phyloP scores from a whole-genome alignment of 2,329 filamentous ascomycete species.

The Aschersonia sp. region DNA sequence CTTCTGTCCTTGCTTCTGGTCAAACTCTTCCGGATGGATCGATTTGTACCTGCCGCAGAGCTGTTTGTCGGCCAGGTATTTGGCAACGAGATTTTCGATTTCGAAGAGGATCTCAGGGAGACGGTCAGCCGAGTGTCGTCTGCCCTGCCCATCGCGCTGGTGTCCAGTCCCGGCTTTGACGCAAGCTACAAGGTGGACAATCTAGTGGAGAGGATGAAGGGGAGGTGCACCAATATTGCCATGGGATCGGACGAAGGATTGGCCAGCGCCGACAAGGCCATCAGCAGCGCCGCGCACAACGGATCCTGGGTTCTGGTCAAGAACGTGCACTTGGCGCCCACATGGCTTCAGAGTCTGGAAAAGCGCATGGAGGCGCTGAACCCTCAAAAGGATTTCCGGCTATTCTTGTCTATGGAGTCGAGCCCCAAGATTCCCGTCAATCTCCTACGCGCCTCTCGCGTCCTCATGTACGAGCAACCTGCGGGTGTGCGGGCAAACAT shows the following conservation, averaged over 20 bases:
- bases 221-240: constrained; percentile 88
- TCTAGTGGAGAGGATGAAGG: constrained; percentile 69
- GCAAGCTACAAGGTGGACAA: constrained; percentile 98
- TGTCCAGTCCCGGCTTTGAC: constrained; percentile 92
- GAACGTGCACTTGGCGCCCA: constrained; percentile 92
- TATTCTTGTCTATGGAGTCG: constrained; percentile 97
- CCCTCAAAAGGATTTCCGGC: constrained; percentile 79
- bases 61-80: constrained; percentile 82
- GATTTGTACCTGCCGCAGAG: constrained; percentile 86
- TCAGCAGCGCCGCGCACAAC: constrained; percentile 78
- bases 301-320: constrained; percentile 97
- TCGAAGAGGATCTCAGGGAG: constrained; percentile 70
- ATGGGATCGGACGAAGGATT: constrained; percentile 97
- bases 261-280: constrained; percentile 86
- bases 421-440: constrained; percentile 96
- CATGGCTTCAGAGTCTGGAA: constrained; percentile 93
- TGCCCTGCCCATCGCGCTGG: constrained; percentile 75
- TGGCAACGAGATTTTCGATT: constrained; percentile 67
- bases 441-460: constrained; percentile 77
- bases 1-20: constrained; percentile 77
- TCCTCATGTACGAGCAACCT: constrained; percentile 96
- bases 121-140: constrained; percentile 76
- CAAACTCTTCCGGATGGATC: constrained; percentile 89
- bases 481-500: constrained; percentile 95
- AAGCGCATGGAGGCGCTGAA: constrained; percentile 94